phyloP scores from a whole-genome alignment of 768 basidiomycete genomes.

The Coprinellus micaceus region DNA sequence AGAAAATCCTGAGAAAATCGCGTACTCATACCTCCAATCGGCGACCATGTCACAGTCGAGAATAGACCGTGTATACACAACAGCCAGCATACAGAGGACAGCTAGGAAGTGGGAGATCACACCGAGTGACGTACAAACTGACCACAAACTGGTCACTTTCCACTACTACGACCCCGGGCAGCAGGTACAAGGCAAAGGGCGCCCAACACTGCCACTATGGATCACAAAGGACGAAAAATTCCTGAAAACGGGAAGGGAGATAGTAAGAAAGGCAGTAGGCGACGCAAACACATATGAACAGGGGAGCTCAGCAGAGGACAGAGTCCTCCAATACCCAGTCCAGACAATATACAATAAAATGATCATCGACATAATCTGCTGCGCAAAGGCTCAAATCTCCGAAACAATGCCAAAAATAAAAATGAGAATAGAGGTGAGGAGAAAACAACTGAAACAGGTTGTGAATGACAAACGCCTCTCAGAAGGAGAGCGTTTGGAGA shows the following conservation, averaged over 20 bases:
- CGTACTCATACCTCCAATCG: constrained; percentile 22
- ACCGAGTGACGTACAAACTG: constrained; percentile 15
- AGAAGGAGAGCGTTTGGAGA: not conserved
- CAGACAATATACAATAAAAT: not conserved
- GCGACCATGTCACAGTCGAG: constrained; percentile 17
- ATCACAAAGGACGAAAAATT: constrained; percentile 16
- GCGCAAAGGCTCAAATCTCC: not conserved
- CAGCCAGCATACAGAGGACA: constrained; percentile 3
- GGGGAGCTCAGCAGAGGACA: too few relatives aligned
- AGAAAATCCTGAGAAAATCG: constrained; percentile 13
- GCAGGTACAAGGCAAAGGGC: constrained; percentile 23
- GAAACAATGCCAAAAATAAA: constrained; percentile 5
- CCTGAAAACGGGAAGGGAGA: not conserved
- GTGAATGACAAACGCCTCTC: not conserved
- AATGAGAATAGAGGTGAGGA: not conserved
- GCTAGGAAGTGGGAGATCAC: constrained; percentile 23
- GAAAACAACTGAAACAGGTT: not conserved
- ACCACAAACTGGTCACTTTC: constrained; percentile 25
- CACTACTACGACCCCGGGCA: constrained; percentile 13
- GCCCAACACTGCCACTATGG: constrained; percentile 22
- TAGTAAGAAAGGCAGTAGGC: not conserved
- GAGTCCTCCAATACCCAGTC: not conserved
- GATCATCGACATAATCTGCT: not conserved
- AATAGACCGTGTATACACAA: constrained; percentile 29
- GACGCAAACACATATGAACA: not conserved